These are phyloP conservation scores for Mesembryanthemum crystallinum DNA, from an alignment of 148 eudicot genomes.

Conservation along the genomic window DNA sequence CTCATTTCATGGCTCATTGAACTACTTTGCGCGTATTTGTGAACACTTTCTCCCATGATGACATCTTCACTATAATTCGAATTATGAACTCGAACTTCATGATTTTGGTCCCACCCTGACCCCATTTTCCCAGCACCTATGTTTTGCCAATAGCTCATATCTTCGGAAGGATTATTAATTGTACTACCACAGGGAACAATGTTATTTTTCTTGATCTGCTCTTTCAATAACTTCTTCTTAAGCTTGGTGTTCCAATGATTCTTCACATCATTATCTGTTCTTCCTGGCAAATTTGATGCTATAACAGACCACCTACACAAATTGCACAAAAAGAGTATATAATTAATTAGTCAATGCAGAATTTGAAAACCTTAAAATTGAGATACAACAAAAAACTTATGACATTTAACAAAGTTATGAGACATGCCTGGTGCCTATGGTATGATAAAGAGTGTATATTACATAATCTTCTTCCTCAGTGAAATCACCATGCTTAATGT, in stretches of 20 bases:
- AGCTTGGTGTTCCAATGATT: constrained; percentile 55
- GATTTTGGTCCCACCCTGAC: not conserved
- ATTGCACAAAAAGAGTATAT: not conserved
- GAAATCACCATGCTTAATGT: constrained; percentile 54
- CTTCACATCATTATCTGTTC: constrained; percentile 57
- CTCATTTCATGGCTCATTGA: constrained; percentile 3
- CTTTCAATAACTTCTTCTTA: constrained; percentile 34
- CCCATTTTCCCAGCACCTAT: not conserved
- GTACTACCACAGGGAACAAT: not conserved
- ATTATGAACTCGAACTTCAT: not conserved
- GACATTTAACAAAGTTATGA: not conserved
- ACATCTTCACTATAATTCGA: not conserved
- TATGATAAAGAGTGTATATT: constrained; percentile 37
- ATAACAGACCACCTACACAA: constrained; percentile 49
- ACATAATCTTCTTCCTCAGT: constrained; percentile 56
- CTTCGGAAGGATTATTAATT: not conserved
- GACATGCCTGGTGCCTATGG: constrained; percentile 56
- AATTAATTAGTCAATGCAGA: not conserved
- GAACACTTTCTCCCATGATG: not conserved
- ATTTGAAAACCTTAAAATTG: too few relatives aligned
- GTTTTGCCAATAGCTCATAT: not conserved
- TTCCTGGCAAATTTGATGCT: constrained; percentile 41
- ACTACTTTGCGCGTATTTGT: not conserved
- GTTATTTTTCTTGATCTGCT: not conserved
- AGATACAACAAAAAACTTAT: too few relatives aligned